Percentiles rank a stretch among this genome's conserved stretches.
phyloP scores from a whole-genome alignment of 140 eudicot species.

The Anethum foeniculum region DNA sequence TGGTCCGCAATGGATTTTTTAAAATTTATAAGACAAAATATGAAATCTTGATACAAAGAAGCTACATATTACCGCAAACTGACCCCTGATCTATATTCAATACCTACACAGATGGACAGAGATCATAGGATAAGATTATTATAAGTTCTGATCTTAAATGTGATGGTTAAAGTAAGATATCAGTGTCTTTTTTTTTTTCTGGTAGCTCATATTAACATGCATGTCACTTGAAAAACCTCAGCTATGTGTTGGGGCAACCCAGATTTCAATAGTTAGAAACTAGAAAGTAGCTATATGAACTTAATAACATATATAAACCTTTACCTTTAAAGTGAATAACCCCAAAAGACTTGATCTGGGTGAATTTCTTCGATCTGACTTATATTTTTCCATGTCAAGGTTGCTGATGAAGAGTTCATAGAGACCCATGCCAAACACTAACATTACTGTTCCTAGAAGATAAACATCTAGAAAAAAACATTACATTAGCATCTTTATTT shows the following conservation, averaged over 20 bases:
- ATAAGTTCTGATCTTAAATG: neutral
- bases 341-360: slow-evolving; percentile 67
- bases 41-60: neutral
- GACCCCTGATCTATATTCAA: neutral
- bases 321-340: slow-evolving; percentile 64
- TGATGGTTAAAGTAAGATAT: neutral
- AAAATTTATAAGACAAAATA: neutral
- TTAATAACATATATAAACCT: neutral
- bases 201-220: too few species aligned
- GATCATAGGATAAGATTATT: neutral
- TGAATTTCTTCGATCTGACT: slow-evolving; percentile 24
- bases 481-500: neutral
- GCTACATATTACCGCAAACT: too few species aligned
- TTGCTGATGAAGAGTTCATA: slow-evolving; percentile 88
- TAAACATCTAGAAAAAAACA: slow-evolving; percentile 49
- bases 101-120: too few species aligned
- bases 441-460: slow-evolving; percentile 87
- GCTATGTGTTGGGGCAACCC: neutral
- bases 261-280: neutral
- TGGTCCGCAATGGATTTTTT: neutral
- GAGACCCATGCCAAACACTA: slow-evolving; percentile 96
- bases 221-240: neutral
- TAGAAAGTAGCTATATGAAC: neutral
- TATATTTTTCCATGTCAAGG: slow-evolving; percentile 46
- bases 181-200: too few species aligned